Evolutionary conservation across 805 yeast genomes (phyloP).

Genomic region (Yamadazyma akitaensis): DNA sequence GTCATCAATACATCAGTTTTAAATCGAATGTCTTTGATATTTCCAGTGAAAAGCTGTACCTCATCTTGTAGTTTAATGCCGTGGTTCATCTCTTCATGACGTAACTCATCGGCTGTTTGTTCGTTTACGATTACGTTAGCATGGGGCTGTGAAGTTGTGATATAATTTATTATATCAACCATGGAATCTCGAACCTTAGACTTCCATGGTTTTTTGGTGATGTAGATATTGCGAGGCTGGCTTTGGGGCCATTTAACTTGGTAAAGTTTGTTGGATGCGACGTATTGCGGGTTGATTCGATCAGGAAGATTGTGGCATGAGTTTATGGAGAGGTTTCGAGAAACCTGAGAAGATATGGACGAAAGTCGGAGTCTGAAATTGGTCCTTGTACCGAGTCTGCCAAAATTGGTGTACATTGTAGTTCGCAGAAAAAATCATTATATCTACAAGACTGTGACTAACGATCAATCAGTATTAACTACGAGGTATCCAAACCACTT

Average conservation of each 20-base stretch:
- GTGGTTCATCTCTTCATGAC: conserved; percentile 17
- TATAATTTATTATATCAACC: conserved; percentile 58
- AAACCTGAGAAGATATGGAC: not conserved
- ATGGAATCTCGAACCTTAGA: conserved; percentile 60
- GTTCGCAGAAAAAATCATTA: not conserved
- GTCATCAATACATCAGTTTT: conserved; percentile 82
- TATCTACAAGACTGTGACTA: not conserved
- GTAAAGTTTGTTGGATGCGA: conserved; percentile 6
- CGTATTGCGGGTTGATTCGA: conserved; percentile 10
- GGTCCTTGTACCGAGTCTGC: not conserved
- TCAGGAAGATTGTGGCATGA: conserved; percentile 9
- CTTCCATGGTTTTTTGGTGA: conserved; percentile 86
- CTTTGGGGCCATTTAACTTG: conserved; percentile 5
- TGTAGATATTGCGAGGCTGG: conserved; percentile 60
- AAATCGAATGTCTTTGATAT: conserved; percentile 49
- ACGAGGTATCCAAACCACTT: too few species aligned
- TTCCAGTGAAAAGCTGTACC: conserved; percentile 51
- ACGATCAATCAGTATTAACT: not conserved
- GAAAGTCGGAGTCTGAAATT: not conserved
- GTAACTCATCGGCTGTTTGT: conserved; percentile 70
- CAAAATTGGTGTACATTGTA: not conserved
- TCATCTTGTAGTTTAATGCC: conserved; percentile 22
- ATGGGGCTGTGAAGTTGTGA: conserved; percentile 61
- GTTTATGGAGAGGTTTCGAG: not conserved
- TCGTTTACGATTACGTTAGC: conserved; percentile 75